A percentile compares a stretch with the other conserved stretches of the same genome.
Conservation (phyloP, 2,329 filamentous ascomycete species). For the Fusarium decemcellulare region DNA sequence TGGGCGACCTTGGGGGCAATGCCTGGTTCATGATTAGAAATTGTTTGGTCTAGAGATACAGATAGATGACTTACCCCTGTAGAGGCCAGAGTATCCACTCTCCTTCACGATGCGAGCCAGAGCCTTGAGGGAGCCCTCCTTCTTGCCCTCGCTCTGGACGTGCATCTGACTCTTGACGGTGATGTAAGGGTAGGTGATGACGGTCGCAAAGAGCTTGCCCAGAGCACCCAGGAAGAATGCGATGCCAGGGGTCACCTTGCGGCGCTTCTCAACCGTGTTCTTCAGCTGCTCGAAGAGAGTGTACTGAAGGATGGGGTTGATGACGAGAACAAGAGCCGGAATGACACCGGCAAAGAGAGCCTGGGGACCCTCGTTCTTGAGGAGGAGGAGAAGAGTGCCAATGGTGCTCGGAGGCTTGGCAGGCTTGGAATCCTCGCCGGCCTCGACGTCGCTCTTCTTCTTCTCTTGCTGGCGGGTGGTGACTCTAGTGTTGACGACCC, state of each 20-base stretch:
- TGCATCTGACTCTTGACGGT: conserved; percentile 99
- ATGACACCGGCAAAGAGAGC: conserved; percentile 94
- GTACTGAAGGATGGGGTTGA: conserved; percentile 99
- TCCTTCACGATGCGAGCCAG: conserved; percentile 86
- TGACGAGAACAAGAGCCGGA: conserved; percentile 92
- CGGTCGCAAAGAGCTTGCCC: conserved; percentile 94
- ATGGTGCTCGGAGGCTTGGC: conserved; percentile 79
- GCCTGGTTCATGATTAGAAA: conserved; percentile 66
- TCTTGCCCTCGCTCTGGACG: conserved; percentile 83
- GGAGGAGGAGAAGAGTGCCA: conserved; percentile 82
- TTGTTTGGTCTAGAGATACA: not conserved
- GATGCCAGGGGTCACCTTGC: conserved; percentile 84
- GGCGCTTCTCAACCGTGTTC: conserved; percentile 83
- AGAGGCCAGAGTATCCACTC: conserved; percentile 92
- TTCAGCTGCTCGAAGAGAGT: conserved; percentile 99
- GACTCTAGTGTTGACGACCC: conserved; percentile 99
- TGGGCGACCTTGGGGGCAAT: conserved; percentile 97
- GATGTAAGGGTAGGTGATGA: conserved; percentile 97
- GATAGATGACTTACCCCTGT: conserved; percentile 78
- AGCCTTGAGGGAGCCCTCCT: conserved; percentile 84
- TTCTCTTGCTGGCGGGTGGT: conserved; percentile 82
- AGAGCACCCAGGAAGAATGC: conserved; percentile 93
- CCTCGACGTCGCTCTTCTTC: conserved; percentile 60
- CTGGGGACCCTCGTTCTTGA: conserved; percentile 86
- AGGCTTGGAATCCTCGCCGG: conserved; percentile 52